Conservation (phyloP, 1,284 basidiomycete genomes). For the Rhodotorula sp. region DNA sequence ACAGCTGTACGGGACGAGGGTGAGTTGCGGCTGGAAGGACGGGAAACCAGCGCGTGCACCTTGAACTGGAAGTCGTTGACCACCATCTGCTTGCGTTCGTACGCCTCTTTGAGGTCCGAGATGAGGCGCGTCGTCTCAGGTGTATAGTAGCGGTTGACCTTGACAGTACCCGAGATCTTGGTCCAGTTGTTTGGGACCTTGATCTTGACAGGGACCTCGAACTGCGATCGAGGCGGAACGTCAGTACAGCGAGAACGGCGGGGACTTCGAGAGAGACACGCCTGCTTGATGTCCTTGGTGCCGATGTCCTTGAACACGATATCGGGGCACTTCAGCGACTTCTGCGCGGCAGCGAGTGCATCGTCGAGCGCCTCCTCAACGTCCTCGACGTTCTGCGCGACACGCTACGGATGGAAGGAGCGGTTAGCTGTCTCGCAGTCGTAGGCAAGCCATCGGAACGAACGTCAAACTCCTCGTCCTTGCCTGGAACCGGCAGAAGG, state of each 20-base stretch:
- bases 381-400: slow-evolving; percentile 67
- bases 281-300: slow-evolving; percentile 54
- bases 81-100: slow-evolving; percentile 76
- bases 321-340: slow-evolving; percentile 60
- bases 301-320: slow-evolving; percentile 37
- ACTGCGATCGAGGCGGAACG: slow-evolving; percentile 52
- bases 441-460: not conserved
- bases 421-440: not conserved
- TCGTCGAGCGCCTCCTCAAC: slow-evolving; percentile 71
- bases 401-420: slow-evolving; percentile 48
- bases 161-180: slow-evolving; percentile 76
- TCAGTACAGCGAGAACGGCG: not conserved
- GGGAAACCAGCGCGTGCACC: slow-evolving; percentile 77
- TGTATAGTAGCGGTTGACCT: slow-evolving; percentile 70
- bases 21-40: not conserved
- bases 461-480: slow-evolving; percentile 75
- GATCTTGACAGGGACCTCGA: slow-evolving; percentile 67
- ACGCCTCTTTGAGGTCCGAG: slow-evolving; percentile 82
- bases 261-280: not conserved
- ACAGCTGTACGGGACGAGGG: slow-evolving; percentile 36
- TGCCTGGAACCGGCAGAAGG: slow-evolving; percentile 74
- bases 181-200: slow-evolving; percentile 80
- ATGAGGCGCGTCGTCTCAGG: slow-evolving; percentile 70
- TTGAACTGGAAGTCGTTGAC: slow-evolving; percentile 91
- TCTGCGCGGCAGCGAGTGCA: slow-evolving; percentile 64